Evolutionary conservation across 2,329 filamentous ascomycete genomes (phyloP), one percentile per base, ranked within the genome.

Genomic region (Epichloe baconii): DNA sequence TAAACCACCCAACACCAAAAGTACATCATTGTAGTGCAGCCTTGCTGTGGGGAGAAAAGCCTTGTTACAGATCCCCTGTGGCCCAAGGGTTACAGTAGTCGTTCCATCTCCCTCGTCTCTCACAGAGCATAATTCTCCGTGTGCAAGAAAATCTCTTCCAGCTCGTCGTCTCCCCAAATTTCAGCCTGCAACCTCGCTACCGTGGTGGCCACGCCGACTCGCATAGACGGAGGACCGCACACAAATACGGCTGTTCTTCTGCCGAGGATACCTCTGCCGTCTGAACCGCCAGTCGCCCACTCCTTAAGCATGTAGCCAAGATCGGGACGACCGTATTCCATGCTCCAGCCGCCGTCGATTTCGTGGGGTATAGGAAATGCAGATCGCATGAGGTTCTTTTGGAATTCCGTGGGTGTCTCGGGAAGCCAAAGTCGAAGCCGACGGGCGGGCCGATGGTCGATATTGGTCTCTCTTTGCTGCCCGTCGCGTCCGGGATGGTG

Each of bases 81-180:
- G 11, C 12, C 26, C 26, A 31, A 31, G 26, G 26, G 3, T 11
- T 11, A 47, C 38, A 35, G 15, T 38, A 12, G 5, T 35, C 26
- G 36, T 42, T 17, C 5, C n/a, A n/a, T 10, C 6, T 31, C 14
- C 4, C 19, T 6, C 14, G 5, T 11, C 36, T 40, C 43, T 47
- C 37, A 95, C 55, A 95, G 74, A 48, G 89, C 87, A 71, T 95
- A 96, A 66, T 96, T 96, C 74, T 97, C 91, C 3, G 90, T 87
- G 71, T 96, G 91, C 65, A 96, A 68, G 66, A 90, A 96, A 50
- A 97, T 86, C 76, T 96, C 91, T 63, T 96, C 90, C 45, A 85
- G 78, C 59, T 78, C 77, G 36, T 83, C 79, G 59, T 88, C 83
- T 5, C 78, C 82, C 85, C 88, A 89, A 47, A 97, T 89, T 66